phyloP scores from a whole-genome alignment of 1,139 yeast species.

The Yamadazyma jaroonii region DNA sequence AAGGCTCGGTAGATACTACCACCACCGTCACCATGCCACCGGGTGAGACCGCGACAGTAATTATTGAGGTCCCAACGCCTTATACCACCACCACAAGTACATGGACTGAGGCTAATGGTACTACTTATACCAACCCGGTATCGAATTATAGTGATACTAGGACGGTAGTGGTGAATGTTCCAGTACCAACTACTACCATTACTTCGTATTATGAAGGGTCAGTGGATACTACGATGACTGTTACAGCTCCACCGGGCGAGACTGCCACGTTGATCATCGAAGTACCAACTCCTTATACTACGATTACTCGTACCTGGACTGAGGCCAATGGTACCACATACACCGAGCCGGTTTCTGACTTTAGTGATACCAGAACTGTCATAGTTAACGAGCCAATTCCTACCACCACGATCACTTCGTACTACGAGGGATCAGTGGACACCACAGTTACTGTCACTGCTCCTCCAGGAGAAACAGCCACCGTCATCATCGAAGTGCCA shows the following conservation, averaged over 20 bases:
- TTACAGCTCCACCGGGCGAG: conserved; percentile 5
- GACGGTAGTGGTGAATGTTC: conserved; percentile 13
- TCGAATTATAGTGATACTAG: conserved; percentile 8
- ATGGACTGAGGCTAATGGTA: too few species aligned
- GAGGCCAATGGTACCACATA: conserved; percentile 4
- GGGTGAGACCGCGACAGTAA: too few species aligned
- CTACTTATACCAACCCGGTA: too few species aligned
- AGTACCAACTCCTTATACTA: conserved; percentile 14
- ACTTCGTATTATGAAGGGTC: conserved; percentile 2
- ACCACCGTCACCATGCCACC: too few species aligned
- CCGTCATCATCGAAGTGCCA: conserved; percentile 7
- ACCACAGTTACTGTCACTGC: conserved; percentile 7
- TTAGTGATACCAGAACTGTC: conserved; percentile 12
- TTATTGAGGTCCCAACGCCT: too few species aligned
- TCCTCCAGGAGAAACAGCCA: conserved; percentile 11
- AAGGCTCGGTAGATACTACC: too few species aligned
- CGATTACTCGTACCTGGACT: conserved; percentile 8
- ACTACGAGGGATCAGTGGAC: conserved; percentile 6
- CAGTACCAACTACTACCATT: conserved; percentile 10
- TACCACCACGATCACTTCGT: conserved; percentile 4
- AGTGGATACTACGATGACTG: conserved; percentile 4
- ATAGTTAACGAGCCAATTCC: conserved; percentile 12
- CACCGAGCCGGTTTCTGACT: conserved; percentile 2
- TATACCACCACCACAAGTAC: too few species aligned
- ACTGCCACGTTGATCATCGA: conserved; percentile 9